Evolutionary conservation across 805 yeast genomes (phyloP), one percentile per base, ranked within the genome.

Genomic region (Dipodascus albidus): DNA sequence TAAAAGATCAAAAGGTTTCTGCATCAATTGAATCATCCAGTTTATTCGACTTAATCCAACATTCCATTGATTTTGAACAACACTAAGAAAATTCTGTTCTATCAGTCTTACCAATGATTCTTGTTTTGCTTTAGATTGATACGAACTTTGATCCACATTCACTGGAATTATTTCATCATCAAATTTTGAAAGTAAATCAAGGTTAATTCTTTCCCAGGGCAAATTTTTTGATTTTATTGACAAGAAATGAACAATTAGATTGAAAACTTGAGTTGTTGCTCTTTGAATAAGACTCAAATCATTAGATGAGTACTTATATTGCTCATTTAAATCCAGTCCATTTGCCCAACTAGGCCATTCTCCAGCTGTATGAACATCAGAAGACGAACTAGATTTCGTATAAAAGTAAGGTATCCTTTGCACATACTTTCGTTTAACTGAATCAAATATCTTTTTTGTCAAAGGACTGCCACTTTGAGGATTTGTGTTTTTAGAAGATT

Each of bases 391-490:
- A 8, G 44, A n/a, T 38, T 38, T 38, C 0, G 89, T 77, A 31
- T 74, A 72, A 38, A 83, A 59, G 56, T 77, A 80, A 0, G 90
- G 90, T 6, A 83, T 73, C 48, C 77, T 70, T 60, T 79, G 74
- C 50, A 72, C 61, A 1, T 73, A 54, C 1, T 64, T 59, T 2
- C 57, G 47, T 9, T 48, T 17, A 4, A 55, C 51, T 1, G 60
- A 52, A n/a, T 62, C 56, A 49, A 76, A 61, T 80, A 81, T 77
- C 53, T 75, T 74, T 2, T 64, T 66, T 0, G 75, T 67, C 33
- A 76, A 69, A 52, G 75, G 75, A 54, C 82, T 86, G 0, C 87
- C 82, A n/a, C 77, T 62, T 35, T 84, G 63, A 0, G 89, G 88
- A 2, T 47, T 47, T 4, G 49, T 47, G 3, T 23, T 22, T 9